phyloP scores from a whole-genome alignment of 768 basidiomycete species.

The Termitomyces sp. region DNA sequence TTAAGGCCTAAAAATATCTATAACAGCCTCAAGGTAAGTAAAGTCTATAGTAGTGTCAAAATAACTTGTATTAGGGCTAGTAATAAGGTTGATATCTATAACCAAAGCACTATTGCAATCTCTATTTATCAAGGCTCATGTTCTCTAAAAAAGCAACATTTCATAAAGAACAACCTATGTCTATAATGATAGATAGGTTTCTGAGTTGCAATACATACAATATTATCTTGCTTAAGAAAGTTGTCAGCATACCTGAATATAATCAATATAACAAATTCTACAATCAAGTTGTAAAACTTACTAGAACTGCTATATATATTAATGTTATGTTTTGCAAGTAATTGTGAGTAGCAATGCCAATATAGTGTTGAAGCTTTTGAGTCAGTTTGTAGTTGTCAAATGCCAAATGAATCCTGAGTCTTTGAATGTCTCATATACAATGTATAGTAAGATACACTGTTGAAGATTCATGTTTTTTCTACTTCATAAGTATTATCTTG shows the following conservation, averaged over 20 bases:
- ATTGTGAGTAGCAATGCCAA: constrained; percentile 68
- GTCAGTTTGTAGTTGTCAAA: constrained; percentile 42
- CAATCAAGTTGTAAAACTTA: constrained; percentile 15
- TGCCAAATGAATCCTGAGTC: constrained; percentile 64
- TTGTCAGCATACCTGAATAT: background rate
- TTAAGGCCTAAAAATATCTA: constrained; percentile 70
- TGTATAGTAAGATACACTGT: constrained; percentile 61
- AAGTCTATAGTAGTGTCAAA: background rate
- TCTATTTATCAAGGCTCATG: constrained; percentile 51
- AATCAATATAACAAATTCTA: background rate
- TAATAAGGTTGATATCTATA: constrained; percentile 68
- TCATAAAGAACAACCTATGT: constrained; percentile 75
- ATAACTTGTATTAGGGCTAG: constrained; percentile 62
- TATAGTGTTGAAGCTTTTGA: constrained; percentile 54
- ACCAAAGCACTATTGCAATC: constrained; percentile 69
- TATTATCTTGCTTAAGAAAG: constrained; percentile 54
- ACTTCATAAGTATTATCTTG: constrained; percentile 72
- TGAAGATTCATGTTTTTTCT: constrained; percentile 72
- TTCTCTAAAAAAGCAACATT: constrained; percentile 61
- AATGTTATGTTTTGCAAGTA: constrained; percentile 62
- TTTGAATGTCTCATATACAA: constrained; percentile 64
- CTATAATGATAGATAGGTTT: constrained; percentile 66
- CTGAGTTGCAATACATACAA: constrained; percentile 63
- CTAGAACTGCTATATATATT: constrained; percentile 72
- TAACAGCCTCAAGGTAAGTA: background rate